Conservation (phyloP, 371 early-diverging fungal species). For the Actinomortierella ambigua region DNA sequence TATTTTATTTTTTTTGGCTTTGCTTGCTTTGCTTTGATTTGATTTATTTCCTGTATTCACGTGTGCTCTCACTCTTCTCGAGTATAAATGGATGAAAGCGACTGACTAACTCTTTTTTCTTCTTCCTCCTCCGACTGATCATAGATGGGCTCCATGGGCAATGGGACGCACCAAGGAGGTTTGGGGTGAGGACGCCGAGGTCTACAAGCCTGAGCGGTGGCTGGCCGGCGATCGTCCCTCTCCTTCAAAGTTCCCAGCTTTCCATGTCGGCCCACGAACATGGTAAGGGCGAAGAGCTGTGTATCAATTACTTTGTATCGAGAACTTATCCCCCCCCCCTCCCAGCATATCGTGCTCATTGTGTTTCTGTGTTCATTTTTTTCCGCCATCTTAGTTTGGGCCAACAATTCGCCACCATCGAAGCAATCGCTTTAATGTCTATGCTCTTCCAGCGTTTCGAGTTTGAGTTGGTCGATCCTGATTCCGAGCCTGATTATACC, state of each 20-base stretch:
- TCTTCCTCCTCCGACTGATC: too few species aligned
- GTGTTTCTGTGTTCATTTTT: neutral
- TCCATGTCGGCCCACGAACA: neutral
- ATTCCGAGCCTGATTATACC: slow-evolving; percentile 32
- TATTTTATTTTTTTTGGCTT: too few species aligned
- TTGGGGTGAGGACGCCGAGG: slow-evolving; percentile 59
- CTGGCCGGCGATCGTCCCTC: slow-evolving; percentile 19
- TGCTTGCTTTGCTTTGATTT: too few species aligned
- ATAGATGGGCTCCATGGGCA: slow-evolving; percentile 48
- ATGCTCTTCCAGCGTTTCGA: slow-evolving; percentile 47
- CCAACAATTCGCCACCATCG: slow-evolving; percentile 55
- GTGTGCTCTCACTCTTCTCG: too few species aligned
- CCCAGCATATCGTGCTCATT: neutral
- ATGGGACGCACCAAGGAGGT: slow-evolving; percentile 51
- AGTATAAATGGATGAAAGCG: too few species aligned
- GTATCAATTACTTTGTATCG: neutral
- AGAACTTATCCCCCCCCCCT: neutral
- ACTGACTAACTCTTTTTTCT: too few species aligned
- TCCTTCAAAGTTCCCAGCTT: neutral
- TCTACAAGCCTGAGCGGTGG: slow-evolving; percentile 64
- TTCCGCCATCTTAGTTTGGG: slow-evolving; percentile 17
- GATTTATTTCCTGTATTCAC: too few species aligned
- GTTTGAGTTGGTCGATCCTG: slow-evolving; percentile 30
- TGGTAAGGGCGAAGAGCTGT: slow-evolving; percentile 8
- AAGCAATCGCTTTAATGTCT: slow-evolving; percentile 49